Evolutionary conservation across 2,329 filamentous ascomycete genomes (phyloP).

Genomic region (Cercospora zeae-maydis): DNA sequence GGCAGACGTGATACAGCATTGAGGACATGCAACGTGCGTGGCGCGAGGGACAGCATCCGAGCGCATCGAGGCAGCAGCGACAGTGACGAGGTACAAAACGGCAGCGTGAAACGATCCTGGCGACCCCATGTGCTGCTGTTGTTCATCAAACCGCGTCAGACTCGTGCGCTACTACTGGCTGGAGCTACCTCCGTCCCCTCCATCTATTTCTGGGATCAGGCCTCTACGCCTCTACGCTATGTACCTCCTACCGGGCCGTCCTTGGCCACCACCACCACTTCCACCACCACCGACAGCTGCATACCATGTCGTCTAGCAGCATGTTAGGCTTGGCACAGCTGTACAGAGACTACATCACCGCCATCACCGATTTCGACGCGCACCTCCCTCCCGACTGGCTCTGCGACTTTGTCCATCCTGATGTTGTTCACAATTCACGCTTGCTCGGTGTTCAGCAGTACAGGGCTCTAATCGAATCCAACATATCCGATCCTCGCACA

Average conservation of each 20-base stretch:
- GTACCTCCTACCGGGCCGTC: not conserved
- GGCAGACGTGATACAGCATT: not conserved
- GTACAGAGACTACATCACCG: not conserved
- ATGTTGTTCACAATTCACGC: constrained; percentile 12
- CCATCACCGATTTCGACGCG: not conserved
- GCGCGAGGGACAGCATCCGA: not conserved
- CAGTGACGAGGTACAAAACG: not conserved
- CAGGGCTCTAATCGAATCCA: constrained; percentile 5
- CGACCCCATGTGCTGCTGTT: too few relatives aligned
- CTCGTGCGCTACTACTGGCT: not conserved
- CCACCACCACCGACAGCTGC: not conserved
- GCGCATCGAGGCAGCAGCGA: not conserved
- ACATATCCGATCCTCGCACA: constrained; percentile 7
- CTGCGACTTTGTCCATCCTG: constrained; percentile 1
- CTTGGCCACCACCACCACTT: not conserved
- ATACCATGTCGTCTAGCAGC: not conserved
- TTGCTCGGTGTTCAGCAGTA: constrained; percentile 2
- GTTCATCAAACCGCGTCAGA: too few relatives aligned
- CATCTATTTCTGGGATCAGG: constrained; percentile 3
- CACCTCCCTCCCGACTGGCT: not conserved
- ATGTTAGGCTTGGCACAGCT: not conserved
- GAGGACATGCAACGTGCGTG: not conserved
- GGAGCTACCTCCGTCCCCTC: constrained; percentile 1
- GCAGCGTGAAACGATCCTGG: not conserved
- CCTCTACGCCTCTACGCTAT: not conserved